Percentiles rank a stretch among this genome's conserved stretches.
These are phyloP conservation scores for Mortierella hygrophila DNA, from an alignment of 192 early-diverging fungal species.

Conservation along the genomic window DNA sequence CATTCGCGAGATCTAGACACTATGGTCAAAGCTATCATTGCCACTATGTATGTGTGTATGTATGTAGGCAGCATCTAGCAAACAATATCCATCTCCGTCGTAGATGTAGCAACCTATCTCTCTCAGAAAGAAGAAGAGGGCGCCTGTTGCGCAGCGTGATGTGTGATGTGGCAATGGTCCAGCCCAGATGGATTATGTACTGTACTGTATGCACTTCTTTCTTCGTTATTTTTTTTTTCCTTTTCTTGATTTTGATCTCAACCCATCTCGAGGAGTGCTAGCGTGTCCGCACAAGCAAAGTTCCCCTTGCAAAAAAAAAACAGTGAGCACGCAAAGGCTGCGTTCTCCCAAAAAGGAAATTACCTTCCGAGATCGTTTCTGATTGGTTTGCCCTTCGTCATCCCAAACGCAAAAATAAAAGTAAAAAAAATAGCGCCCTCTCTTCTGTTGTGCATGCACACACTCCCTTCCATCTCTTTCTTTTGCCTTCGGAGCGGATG, in stretches of 20 bases:
- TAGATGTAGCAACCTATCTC: neutral
- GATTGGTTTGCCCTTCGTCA: neutral
- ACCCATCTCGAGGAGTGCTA: no score
- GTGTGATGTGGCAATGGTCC: neutral
- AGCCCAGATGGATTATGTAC: no score
- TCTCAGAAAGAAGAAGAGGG: neutral
- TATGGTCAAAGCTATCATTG: no score
- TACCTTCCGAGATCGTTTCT: constrained; percentile 21
- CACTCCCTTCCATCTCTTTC: constrained; percentile 9
- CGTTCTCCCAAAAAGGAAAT: constrained; percentile 15
- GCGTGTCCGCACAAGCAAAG: no score
- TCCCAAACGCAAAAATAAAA: neutral
- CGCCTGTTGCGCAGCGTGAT: neutral
- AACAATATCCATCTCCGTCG: neutral
- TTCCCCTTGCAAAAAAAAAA: constrained; percentile 1
- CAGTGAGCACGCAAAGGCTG: neutral
- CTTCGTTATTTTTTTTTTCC: no score
- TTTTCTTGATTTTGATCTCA: neutral
- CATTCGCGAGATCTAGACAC: no score
- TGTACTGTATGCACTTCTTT: no score
- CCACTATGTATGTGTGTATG: no score
- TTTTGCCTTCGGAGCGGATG: neutral
- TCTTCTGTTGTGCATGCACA: neutral
- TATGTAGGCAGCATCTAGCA: neutral
- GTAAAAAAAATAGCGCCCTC: neutral